Percentiles rank a stretch among this genome's conserved stretches.
phyloP scores from a whole-genome alignment of 345 rosid species.

The Microthlaspi erraticum region DNA sequence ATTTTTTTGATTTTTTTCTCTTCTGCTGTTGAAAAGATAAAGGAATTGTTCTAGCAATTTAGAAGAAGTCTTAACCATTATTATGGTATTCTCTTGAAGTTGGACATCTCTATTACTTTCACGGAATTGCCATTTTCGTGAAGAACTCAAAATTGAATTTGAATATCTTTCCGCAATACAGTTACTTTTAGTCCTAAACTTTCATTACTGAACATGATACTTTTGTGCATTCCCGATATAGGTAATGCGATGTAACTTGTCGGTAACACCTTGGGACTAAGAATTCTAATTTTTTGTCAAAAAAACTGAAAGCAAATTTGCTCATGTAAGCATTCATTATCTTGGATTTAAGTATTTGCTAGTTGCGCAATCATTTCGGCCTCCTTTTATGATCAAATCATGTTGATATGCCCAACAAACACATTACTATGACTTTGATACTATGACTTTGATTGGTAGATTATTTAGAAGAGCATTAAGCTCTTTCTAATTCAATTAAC shows the following conservation, averaged over 20 bases:
- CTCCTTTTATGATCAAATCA: slow-evolving; percentile 1
- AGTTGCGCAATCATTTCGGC: slow-evolving; percentile 18
- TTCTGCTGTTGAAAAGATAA: slow-evolving; percentile 11
- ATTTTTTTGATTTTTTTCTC: slow-evolving; percentile 5
- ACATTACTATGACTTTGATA: slow-evolving; percentile 21
- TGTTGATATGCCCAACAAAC: neutral
- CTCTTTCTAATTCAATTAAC: too few species aligned
- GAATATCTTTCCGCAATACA: slow-evolving; percentile 20
- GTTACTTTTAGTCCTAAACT: slow-evolving; percentile 16
- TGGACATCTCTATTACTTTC: slow-evolving; percentile 26
- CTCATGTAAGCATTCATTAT: slow-evolving; percentile 32
- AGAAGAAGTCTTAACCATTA: neutral
- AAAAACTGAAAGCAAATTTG: slow-evolving; percentile 19
- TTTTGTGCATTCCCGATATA: slow-evolving; percentile 1
- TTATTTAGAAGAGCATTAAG: too few species aligned
- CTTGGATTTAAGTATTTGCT: slow-evolving; percentile 15
- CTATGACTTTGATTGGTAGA: too few species aligned
- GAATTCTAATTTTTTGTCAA: slow-evolving; percentile 15
- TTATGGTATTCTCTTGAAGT: neutral
- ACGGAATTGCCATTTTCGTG: slow-evolving; percentile 30
- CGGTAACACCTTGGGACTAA: slow-evolving; percentile 7
- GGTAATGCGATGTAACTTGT: slow-evolving; percentile 31
- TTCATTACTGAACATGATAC: slow-evolving; percentile 22
- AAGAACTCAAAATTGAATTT: neutral
- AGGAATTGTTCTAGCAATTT: slow-evolving; percentile 27